phyloP scores from a whole-genome alignment of 495 filamentous ascomycete genomes.

The Opeltia flavorubescens region DNA sequence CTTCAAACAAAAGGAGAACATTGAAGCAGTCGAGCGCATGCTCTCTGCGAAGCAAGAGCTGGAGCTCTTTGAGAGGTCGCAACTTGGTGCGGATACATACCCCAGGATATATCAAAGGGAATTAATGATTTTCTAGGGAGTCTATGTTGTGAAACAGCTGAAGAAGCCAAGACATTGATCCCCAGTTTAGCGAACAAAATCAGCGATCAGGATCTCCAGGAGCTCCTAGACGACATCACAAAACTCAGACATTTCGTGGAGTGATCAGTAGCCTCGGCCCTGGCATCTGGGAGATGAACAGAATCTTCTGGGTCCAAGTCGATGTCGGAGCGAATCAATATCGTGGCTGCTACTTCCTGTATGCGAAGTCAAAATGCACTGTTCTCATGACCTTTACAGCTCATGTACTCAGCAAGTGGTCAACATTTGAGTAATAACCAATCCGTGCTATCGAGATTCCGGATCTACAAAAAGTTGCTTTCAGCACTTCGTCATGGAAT shows the following conservation, averaged over 20 bases:
- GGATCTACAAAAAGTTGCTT: too few species aligned
- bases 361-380: too few species aligned
- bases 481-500: too few species aligned
- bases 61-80: constrained; percentile 81
- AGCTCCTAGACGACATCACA: constrained; percentile 77
- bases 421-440: too few species aligned
- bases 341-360: too few species aligned
- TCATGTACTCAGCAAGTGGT: too few species aligned
- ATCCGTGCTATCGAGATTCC: too few species aligned
- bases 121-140: constrained; percentile 41
- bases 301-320: too few species aligned
- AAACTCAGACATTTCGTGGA: constrained; percentile 33
- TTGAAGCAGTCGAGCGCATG: constrained; percentile 78
- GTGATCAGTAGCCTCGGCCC: background rate
- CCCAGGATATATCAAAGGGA: constrained; percentile 8
- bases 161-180: constrained; percentile 93
- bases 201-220: constrained; percentile 69
- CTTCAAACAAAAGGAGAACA: constrained; percentile 87
- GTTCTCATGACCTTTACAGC: too few species aligned
- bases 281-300: too few species aligned
- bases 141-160: constrained; percentile 77
- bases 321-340: too few species aligned
- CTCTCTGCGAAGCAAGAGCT: constrained; percentile 63
- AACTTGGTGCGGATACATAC: constrained; percentile 48
- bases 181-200: constrained; percentile 84